Evolutionary conservation across 2,329 filamentous ascomycete genomes (phyloP).

Genomic region (Aureobasidium sp.): DNA sequence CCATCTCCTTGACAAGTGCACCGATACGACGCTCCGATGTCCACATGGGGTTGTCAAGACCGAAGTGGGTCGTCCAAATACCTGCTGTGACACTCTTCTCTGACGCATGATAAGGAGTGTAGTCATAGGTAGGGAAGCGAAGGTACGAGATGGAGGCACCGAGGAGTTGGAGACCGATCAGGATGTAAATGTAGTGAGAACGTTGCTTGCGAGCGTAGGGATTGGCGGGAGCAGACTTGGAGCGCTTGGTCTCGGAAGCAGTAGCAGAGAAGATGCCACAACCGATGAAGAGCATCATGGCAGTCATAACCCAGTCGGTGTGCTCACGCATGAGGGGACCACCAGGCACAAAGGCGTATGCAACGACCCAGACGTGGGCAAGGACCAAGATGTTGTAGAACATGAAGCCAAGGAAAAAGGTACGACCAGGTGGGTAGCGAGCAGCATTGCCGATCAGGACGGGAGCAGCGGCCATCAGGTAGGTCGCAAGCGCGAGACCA

Average conservation of each 20-base stretch:
- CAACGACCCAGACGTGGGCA: slow-evolving; percentile 98
- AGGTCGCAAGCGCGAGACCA: slow-evolving; percentile 65
- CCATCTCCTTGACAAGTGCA: slow-evolving; percentile 65
- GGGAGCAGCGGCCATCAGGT: slow-evolving; percentile 73
- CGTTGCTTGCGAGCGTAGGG: slow-evolving; percentile 48
- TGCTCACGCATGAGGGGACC: slow-evolving; percentile 87
- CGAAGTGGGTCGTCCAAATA: slow-evolving; percentile 99
- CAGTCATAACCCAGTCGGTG: slow-evolving; percentile 91
- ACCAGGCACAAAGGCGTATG: slow-evolving; percentile 94
- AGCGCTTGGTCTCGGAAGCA: slow-evolving; percentile 42
- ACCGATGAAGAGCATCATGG: slow-evolving; percentile 77
- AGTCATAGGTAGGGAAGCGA: slow-evolving; percentile 88
- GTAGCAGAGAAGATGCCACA: slow-evolving; percentile 70
- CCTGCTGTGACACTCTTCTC: slow-evolving; percentile 85
- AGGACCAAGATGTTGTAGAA: slow-evolving; percentile 90
- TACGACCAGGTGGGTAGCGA: slow-evolving; percentile 66
- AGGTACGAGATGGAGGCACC: slow-evolving; percentile 76
- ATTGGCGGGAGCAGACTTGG: slow-evolving; percentile 29
- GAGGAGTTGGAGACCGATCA: slow-evolving; percentile 71
- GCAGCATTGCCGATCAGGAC: slow-evolving; percentile 70
- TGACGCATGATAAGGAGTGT: slow-evolving; percentile 80
- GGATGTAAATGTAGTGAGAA: slow-evolving; percentile 63
- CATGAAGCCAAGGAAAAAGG: slow-evolving; percentile 84
- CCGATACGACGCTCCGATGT: slow-evolving; percentile 84
- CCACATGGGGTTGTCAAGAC: slow-evolving; percentile 98